These are phyloP conservation scores for Acanthamoeba divionensis DNA, from an alignment of 208 protist species.

Conservation along the genomic window DNA sequence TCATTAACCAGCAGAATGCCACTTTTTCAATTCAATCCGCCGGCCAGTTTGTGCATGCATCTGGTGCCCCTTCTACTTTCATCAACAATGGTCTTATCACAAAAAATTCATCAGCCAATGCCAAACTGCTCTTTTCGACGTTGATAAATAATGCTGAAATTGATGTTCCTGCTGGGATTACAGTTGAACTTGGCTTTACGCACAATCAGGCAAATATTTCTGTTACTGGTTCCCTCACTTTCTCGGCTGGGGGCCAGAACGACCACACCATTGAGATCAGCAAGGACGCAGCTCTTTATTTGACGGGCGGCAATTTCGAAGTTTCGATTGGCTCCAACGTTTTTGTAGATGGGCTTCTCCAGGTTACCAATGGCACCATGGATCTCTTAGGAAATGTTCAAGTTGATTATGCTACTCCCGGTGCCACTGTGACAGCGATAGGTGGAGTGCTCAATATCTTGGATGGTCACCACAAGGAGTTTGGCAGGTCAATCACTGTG, in stretches of 20 bases:
- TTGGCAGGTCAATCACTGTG: neutral
- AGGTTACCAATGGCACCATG: neutral
- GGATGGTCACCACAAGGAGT: neutral
- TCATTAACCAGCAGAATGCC: neutral
- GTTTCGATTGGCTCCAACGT: neutral
- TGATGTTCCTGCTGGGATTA: neutral
- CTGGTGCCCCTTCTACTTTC: neutral
- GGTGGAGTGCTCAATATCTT: neutral
- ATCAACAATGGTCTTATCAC: neutral
- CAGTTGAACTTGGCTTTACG: neutral
- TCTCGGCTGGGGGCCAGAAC: neutral
- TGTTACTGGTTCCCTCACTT: neutral
- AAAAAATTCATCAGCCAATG: neutral
- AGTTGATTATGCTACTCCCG: neutral
- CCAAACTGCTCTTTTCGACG: neutral
- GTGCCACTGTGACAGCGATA: neutral
- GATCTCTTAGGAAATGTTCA: neutral
- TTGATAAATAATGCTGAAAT: neutral
- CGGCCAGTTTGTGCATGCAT: neutral
- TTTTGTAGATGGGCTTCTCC: neutral
- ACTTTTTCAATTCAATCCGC: neutral
- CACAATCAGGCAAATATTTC: neutral
- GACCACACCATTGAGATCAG: neutral
- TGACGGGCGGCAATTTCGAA: neutral
- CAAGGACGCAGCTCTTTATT: neutral